Percentiles rank a stretch among this genome's conserved stretches.
These are phyloP conservation scores for Trichophaea hybrida DNA, from an alignment of 2,329 filamentous ascomycete genomes.

Conservation along the genomic window DNA sequence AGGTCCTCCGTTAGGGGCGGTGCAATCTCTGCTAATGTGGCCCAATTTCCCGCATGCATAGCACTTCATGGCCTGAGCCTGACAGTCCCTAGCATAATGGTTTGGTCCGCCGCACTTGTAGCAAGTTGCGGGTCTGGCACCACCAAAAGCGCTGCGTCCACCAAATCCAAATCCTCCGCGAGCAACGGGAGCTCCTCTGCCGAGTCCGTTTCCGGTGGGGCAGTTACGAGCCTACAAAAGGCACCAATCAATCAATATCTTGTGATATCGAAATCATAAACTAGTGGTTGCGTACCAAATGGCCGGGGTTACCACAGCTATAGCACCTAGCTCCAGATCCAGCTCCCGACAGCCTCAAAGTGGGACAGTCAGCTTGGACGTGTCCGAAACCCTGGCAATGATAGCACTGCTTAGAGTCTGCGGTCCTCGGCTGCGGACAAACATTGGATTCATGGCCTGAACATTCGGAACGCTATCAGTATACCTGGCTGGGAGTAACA, in stretches of 20 bases:
- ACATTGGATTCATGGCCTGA: conserved; percentile 89
- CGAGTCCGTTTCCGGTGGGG: conserved; percentile 43
- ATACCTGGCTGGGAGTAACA: not conserved
- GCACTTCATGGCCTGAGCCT: conserved; percentile 97
- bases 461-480: not conserved
- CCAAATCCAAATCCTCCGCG: conserved; percentile 56
- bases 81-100: conserved; percentile 96
- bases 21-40: conserved; percentile 59
- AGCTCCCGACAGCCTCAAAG: conserved; percentile 70
- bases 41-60: conserved; percentile 85
- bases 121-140: conserved; percentile 54
- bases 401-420: conserved; percentile 98
- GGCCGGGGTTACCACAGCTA: conserved; percentile 83
- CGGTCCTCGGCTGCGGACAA: conserved; percentile 90
- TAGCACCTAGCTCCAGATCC: conserved; percentile 82
- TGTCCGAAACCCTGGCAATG: conserved; percentile 97
- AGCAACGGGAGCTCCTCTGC: conserved; percentile 50
- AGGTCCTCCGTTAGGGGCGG: conserved; percentile 86
- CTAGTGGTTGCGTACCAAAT: conserved; percentile 44
- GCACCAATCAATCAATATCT: conserved; percentile 9
- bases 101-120: conserved; percentile 71
- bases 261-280: conserved; percentile 14
- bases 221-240: conserved; percentile 25
- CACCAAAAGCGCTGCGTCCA: conserved; percentile 60
- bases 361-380: conserved; percentile 97